A percentile compares a stretch with the other conserved stretches of the same genome.
phyloP scores from a whole-genome alignment of 164 flowering plant genomes.

The Kalanchoe fedtschenkoi region DNA sequence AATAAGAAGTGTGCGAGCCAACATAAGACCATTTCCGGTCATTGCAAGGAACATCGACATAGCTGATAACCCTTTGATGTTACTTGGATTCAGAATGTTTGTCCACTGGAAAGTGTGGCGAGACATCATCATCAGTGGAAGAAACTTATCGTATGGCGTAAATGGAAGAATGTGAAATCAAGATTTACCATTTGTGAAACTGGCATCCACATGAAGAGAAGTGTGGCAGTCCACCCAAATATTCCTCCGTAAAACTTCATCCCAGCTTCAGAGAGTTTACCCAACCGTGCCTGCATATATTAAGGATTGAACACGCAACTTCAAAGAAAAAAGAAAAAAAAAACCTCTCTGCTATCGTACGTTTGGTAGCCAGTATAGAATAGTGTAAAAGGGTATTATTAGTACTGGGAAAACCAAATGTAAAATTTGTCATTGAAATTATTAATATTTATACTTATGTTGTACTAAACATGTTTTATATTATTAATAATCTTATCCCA shows the following conservation, averaged over 20 bases:
- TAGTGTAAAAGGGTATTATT: no score
- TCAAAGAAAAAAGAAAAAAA: no score
- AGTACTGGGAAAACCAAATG: no score
- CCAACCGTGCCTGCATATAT: slow-evolving; percentile 62
- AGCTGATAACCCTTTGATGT: slow-evolving; percentile 90
- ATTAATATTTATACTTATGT: no score
- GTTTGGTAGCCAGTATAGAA: no score
- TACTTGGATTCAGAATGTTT: slow-evolving; percentile 78
- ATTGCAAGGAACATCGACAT: slow-evolving; percentile 86
- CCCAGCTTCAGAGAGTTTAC: slow-evolving; percentile 70
- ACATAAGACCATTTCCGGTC: slow-evolving; percentile 89
- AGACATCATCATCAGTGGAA: slow-evolving; percentile 13
- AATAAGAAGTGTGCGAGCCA: slow-evolving; percentile 84
- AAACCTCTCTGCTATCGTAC: no score
- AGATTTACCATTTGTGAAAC: slow-evolving; percentile 73
- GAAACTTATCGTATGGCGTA: no score
- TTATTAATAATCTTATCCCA: no score
- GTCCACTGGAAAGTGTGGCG: slow-evolving; percentile 65
- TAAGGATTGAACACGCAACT: slow-evolving; percentile 8
- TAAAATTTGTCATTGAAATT: no score
- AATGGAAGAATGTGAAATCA: not conserved
- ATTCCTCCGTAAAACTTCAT: slow-evolving; percentile 54
- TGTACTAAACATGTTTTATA: no score
- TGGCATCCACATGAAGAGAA: slow-evolving; percentile 99
- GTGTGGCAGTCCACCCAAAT: slow-evolving; percentile 98